Evolutionary conservation across 1,284 basidiomycete species (phyloP).

Genomic region (Schizophyllum amplum): DNA sequence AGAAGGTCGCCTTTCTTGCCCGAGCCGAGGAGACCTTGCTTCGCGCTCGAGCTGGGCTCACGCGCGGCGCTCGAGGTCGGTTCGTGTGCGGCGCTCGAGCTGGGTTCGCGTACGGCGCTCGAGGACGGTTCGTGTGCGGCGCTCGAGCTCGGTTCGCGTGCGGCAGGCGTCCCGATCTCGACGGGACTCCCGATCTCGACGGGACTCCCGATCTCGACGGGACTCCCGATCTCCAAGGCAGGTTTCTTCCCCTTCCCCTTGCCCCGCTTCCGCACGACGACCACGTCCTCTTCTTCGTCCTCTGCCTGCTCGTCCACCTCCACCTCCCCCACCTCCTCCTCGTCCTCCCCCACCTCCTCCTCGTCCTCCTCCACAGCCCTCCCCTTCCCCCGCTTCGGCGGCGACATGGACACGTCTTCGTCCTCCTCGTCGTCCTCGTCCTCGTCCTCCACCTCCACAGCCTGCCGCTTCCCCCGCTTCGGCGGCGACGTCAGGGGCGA

Average conservation of each 20-base stretch:
- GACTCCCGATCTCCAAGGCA: too few species aligned
- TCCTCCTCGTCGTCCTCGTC: slow-evolving; percentile 12
- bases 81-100: neutral
- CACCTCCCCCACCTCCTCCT: slow-evolving; percentile 9
- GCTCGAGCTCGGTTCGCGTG: too few species aligned
- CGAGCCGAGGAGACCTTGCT: neutral
- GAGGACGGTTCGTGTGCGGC: too few species aligned
- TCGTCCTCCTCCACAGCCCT: slow-evolving; percentile 18
- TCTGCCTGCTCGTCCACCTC: slow-evolving; percentile 4
- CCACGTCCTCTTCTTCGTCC: neutral
- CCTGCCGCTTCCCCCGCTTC: neutral
- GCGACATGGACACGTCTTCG: slow-evolving; percentile 8
- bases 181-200: neutral
- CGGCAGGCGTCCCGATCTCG: neutral
- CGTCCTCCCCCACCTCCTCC: slow-evolving; percentile 21
- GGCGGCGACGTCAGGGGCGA: neutral
- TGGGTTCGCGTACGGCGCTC: neutral
- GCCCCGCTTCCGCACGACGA: too few species aligned
- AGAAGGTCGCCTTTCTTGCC: slow-evolving; percentile 2
- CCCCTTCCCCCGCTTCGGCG: slow-evolving; percentile 6
- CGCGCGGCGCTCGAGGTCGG: neutral
- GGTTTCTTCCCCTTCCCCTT: too few species aligned
- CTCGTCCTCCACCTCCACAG: too few species aligned
- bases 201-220: too few species aligned
- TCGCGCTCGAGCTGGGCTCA: neutral